Percentiles rank a stretch among this genome's conserved stretches.
phyloP scores from a whole-genome alignment of 148 eudicot species.

The Cornus suecica region DNA sequence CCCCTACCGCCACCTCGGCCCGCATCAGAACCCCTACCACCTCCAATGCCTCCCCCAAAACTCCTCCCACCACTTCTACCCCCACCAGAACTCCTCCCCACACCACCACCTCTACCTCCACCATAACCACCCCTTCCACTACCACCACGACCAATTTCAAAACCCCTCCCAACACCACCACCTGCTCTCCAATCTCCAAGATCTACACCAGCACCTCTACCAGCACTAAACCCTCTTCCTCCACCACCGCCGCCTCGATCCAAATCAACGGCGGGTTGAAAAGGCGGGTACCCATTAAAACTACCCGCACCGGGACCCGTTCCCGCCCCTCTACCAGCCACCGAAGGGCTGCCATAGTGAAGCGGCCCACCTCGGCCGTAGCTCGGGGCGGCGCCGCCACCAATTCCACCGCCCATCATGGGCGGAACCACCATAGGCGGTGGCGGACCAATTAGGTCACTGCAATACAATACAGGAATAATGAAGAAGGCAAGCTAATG shows the following conservation, averaged over 20 bases:
- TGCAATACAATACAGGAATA: conserved; percentile 28
- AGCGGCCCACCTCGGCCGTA: conserved; percentile 38
- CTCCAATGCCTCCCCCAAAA: conserved; percentile 38
- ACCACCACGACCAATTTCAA: conserved; percentile 15
- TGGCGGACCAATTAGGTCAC: conserved; percentile 71
- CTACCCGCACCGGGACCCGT: conserved; percentile 20
- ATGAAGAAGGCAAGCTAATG: neutral
- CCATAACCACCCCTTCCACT: conserved; percentile 22
- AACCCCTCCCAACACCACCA: conserved; percentile 26
- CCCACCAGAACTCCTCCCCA: conserved; percentile 33
- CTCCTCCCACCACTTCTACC: conserved; percentile 24
- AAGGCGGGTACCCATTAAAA: conserved; percentile 50
- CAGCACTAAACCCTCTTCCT: conserved; percentile 20
- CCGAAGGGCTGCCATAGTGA: conserved; percentile 36
- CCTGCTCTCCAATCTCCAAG: too few species aligned
- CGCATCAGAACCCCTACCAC: conserved; percentile 39
- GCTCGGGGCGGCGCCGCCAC: conserved; percentile 37
- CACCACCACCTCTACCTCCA: conserved; percentile 25
- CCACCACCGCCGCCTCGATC: conserved; percentile 48
- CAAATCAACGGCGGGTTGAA: conserved; percentile 50
- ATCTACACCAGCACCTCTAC: neutral
- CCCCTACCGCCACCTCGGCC: conserved; percentile 37
- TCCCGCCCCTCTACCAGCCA: conserved; percentile 20
- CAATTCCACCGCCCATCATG: conserved; percentile 23
- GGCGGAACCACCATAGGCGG: conserved; percentile 32